Base-by-base conservation (phyloP, 192 early-diverging fungal genomes). In the Radiomyces spectabilis region DNA sequence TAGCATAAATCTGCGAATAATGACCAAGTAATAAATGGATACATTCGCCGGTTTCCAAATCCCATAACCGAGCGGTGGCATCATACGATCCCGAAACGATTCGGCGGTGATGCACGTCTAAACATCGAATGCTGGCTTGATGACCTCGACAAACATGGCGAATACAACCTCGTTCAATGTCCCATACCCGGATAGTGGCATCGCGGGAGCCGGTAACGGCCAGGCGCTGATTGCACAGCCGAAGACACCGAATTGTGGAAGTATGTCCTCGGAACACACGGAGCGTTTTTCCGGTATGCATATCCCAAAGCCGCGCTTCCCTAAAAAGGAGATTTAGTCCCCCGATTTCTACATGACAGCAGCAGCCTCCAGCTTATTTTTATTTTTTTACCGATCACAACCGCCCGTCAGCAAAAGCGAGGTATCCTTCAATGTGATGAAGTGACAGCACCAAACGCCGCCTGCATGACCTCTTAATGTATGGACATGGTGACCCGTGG, bases 401-500 rank as follows among this genome's bases (percentile, higher is more conserved):
- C 90, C 92, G 33, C 97, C 97, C 53, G 90, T 90, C n/a, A 99
- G 89, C 18, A 99, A 74, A 1, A 89, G 78, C 35, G 80, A 65
- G 15, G 84, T 70, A 52, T 69, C 75, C 13, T 62, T 33, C 10
- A 41, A 48, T 39, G 56, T 56, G 29, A 63, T 61, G 16, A 70
- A 94, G 51, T 95, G 88, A 42, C 97, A 68, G 13, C 94, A 93
- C 97, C 97, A 99, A 15, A 99, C 95, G 35, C 97, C 97, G 24
- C 95, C 95, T 34, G 86, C 80, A 65, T 93, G 88, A 19, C 94
- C 95, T 26, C 76, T 73, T 10, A 99, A 70, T 18, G 83, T 84
- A 48, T 86, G 71, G 24, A 85, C 57, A 25, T 84, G 59, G 5
- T 73, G 70, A 15, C 95, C 95, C 1, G 84, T 84, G 0, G 66